A percentile compares a stretch with the other conserved stretches of the same genome.
Conservation (phyloP, 768 basidiomycete species). For the Trametes cingulata region DNA sequence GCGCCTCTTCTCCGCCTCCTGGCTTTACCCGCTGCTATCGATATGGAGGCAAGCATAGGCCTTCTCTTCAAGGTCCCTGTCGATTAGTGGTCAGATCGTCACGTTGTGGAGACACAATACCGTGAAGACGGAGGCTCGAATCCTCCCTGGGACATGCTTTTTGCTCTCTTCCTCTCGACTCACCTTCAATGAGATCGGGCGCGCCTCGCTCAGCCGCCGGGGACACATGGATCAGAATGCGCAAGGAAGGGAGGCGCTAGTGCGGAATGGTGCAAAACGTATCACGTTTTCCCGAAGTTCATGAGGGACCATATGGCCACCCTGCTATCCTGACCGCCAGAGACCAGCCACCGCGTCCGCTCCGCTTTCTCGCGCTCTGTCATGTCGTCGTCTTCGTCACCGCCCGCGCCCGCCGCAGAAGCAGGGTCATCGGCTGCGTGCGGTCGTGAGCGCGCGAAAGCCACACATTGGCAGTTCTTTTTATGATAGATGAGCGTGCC, state of each 20-base stretch:
- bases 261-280: not conserved
- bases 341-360: constrained; percentile 29
- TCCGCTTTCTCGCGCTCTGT: constrained; percentile 25
- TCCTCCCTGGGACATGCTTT: constrained; percentile 23
- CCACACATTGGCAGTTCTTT: constrained; percentile 68
- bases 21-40: no score
- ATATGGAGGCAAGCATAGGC: not conserved
- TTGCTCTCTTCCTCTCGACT: not conserved
- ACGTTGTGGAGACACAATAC: constrained; percentile 20
- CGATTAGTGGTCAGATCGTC: constrained; percentile 25
- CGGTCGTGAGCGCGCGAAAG: constrained; percentile 51
- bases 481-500: constrained; percentile 87
- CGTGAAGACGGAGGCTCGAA: constrained; percentile 25
- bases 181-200: not conserved
- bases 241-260: not conserved
- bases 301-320: constrained; percentile 32
- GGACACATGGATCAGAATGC: not conserved
- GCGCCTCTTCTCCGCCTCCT: not conserved
- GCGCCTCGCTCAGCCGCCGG: not conserved
- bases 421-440: not conserved
- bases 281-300: constrained; percentile 21
- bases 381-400: constrained; percentile 25
- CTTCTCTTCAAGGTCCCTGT: constrained; percentile 14
- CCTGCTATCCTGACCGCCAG: constrained; percentile 28
- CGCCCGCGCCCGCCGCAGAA: not conserved